Evolutionary conservation across 129 eudicot species (phyloP), one percentile per base, ranked within the genome.

Genomic region (Sambucus nigra): DNA sequence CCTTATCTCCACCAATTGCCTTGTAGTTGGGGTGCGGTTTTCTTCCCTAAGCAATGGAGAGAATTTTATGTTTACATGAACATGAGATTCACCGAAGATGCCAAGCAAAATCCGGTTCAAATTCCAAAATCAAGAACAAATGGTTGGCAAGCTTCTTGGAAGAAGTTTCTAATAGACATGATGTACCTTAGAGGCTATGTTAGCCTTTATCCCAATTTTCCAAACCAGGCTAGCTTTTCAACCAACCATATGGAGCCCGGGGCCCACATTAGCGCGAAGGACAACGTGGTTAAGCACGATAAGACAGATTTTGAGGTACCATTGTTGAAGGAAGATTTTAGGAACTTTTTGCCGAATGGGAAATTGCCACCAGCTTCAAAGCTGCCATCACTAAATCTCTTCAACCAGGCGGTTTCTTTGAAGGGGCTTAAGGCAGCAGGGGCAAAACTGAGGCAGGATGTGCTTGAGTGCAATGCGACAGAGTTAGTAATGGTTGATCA

Each of bases 141-240:
- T 42, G 95, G 96, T 13, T 92, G 99, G 96, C 94, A 86, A 63
- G 99, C 99, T 10, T 92, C 99, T 1, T 92, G 99, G 99, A 92
- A 92, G 78, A 92, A 92, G 80, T 92, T 79, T 52, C 59, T 92
- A 15, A 92, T 92, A 3, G 95, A 91, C 53, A 85, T 86, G 95
- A 92, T 92, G 99, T 92, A 92, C 63, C 70, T 92, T 7, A 66
- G 99, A 60, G 99, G 99, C 21, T 86, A 92, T 18, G 99, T 92
- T 2, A 82, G 78, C 29, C 71, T 92, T 13, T 92, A 92, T 38
- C 99, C 96, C 0, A 86, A 92, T 14, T 92, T 92, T 52, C 99
- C 99, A 0, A 80, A 77, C 60, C 99, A 92, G 55, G 73, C 77
- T 46, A 92, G 99, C 71, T 92, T 92, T 41, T 92, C 96, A 13